Evolutionary conservation across 805 yeast species (phyloP), one percentile per base, ranked within the genome.

Genomic region (Candida jianshihensis): DNA sequence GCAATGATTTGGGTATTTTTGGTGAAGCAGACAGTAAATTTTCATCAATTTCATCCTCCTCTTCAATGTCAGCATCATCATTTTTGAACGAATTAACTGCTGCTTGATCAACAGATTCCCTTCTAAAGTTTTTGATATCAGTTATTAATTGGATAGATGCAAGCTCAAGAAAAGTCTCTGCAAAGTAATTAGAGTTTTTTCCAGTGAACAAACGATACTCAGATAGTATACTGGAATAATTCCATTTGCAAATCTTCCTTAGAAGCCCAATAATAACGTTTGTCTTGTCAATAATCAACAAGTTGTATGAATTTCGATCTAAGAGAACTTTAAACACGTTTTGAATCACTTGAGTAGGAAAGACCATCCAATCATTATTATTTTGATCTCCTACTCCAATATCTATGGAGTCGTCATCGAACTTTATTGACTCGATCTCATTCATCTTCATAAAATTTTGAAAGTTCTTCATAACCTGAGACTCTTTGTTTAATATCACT

Each of bases 191-290:
- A 31, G 81, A 69, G 46, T 81, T 77, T 45, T 74, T 75, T 21
- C 87, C 83, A 16, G 85, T 68, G 57, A 77, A 84, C 8, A 84
- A 67, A 36, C 96, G 66, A 59, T 87, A 92, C 56, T 90, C 97
- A 48, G 81, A 81, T 17, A 88, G 72, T 5, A 90, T 76, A 15
- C 94, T 80, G 18, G 89, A 76, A 53, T 82, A 81, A 48, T 78
- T 81, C 97, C 97, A 90, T 59, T 82, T 82, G 58, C 86, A 92
- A 27, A 89, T 66, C 54, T 81, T 79, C 35, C 98, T 66, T 24
- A 92, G 60, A 3, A 89, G 66, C 0, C 97, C 96, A 10, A 87
- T 74, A 15, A 89, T 68, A 11, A 92, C 75, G 40, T 82, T 80
- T 6, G 89, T 79, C 26, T 82, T 73, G 53, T 92, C 97, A 17